A percentile compares a stretch with the other conserved stretches of the same genome.
Evolutionary conservation across 1,139 yeast species (phyloP).

Genomic region (Sugiyamaella paludigena): DNA sequence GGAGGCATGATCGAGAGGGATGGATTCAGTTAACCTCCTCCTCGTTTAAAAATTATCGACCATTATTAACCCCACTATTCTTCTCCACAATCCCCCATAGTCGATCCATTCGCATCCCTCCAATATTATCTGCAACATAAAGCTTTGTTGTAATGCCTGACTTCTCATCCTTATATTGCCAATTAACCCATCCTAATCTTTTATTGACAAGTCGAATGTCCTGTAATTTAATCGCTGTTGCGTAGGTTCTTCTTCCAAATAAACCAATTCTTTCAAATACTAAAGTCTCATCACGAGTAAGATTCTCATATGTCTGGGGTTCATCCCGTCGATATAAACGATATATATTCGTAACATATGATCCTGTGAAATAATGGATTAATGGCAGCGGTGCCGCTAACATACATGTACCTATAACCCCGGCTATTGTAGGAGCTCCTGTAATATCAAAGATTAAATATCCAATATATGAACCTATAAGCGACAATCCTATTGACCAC

Average conservation of each 20-base stretch:
- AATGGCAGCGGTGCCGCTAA: constrained; percentile 50
- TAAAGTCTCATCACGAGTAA: constrained; percentile 59
- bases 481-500: constrained; percentile 36
- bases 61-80: constrained; percentile 64
- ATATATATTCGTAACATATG: constrained; percentile 71
- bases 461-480: constrained; percentile 35
- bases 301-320: constrained; percentile 64
- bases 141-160: constrained; percentile 41
- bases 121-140: constrained; percentile 69
- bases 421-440: constrained; percentile 17
- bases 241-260: constrained; percentile 66
- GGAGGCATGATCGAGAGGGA: no score
- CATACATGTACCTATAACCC: constrained; percentile 10
- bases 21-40: not conserved
- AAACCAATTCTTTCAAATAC: constrained; percentile 66
- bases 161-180: constrained; percentile 44
- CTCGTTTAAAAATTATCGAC: constrained; percentile 45
- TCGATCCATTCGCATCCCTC: constrained; percentile 81
- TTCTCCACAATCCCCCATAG: constrained; percentile 76
- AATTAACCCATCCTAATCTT: constrained; percentile 57
- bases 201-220: constrained; percentile 45
- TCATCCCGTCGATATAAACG: constrained; percentile 59
- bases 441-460: constrained; percentile 32
- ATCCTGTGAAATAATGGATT: constrained; percentile 53
- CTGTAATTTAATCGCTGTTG: constrained; percentile 54